Evolutionary conservation across 2,329 filamentous ascomycete species (phyloP), one percentile per base, ranked within the genome.

Genomic region (Neopestalotiopsis rosae): DNA sequence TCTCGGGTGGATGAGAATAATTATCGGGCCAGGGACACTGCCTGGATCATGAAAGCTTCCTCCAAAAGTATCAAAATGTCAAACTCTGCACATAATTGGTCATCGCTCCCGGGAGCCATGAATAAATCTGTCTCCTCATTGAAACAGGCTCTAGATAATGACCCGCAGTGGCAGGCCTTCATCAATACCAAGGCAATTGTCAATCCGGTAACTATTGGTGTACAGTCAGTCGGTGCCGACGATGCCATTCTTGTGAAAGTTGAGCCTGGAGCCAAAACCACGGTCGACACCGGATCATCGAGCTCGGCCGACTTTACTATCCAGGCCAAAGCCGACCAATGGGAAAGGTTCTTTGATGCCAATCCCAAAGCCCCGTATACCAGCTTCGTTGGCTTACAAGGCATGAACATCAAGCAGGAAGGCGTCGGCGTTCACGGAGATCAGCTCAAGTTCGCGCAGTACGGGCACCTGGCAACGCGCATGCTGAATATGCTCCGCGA

Each of bases 401-500:
- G 64, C 12, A 52, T 56, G 84, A 85, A 83, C 70, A 81, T 82
- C 74, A 84, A 85, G 69, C 84, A 87, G 69, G 76, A 84, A 66
- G 84, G 84, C 24, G 83, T 84, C 56, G 79, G 82, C 30, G 79
- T 86, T 6, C 73, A 80, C n/a, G 85, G 85, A 30, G 79, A 85
- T 69, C 78, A 85, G 70, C 79, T 76, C 14, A 79, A 80, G 17
- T 86, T 80, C 80, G 59, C 59, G 7, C 59, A 62, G 34, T 62
- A 81, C 81, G 1, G 83, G 83, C 72, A 81, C 84, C 70, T 86
- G 79, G 83, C 78, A 80, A 62, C 59, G 52, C 82, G 84, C 28
- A 78, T 82, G 0, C 80, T 87, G 13, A 84, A 86, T 71, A 75
- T 86, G 5, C 74, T 83, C 0, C 84, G 84, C 67, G 83, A 86